Base-by-base conservation (phyloP, 768 basidiomycete species). In the Mycena polygramma region DNA sequence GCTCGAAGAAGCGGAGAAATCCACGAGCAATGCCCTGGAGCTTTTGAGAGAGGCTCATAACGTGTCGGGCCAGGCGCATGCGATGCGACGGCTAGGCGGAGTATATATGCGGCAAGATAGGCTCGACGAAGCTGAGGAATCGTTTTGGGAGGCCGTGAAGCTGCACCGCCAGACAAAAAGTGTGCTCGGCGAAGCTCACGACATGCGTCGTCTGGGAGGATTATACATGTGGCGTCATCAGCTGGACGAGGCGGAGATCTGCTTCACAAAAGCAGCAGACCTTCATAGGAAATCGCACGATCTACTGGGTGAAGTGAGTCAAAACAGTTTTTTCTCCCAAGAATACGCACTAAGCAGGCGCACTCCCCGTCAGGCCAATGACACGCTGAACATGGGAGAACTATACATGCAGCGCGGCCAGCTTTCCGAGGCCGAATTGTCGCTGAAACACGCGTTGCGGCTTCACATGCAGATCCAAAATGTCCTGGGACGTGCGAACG, bases 131-230 rank as follows among this genome's bases (percentile, higher is more conserved):
- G 76, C 76, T 1, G 71, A 77, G 52, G 26, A 59, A 58, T 63
- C 69, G 15, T 64, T 74, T 14, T 61, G 58, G 45, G 68, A 49
- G 20, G 74, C 76, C 22, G 59, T 73, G 20, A 66, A 64, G 54
- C 69, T 77, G 2, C 69, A 77, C 48, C 57, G 64, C 20, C 73
- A 73, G 57, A 62, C 61, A 0, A 68, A 62, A 9, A 51, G 69
- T 55, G 48, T 74, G 7, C 69, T 72, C 4, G 74, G 74, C 3
- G 73, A 75, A 39, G 75, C 75, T 22, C 68, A 75, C 22, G 63
- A 65, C 39, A 45, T 75, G 53, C 58, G 70, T 5, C 57, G 55
- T 15, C 66, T 76, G 8, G 76, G 74, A 37, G 53, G 57, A 1
- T 19, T 74, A 8, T 74, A 71, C 36, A 51, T 73, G 63, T 67